Base-by-base conservation (phyloP, 768 basidiomycete genomes). In the Termitomyces sp. region DNA sequence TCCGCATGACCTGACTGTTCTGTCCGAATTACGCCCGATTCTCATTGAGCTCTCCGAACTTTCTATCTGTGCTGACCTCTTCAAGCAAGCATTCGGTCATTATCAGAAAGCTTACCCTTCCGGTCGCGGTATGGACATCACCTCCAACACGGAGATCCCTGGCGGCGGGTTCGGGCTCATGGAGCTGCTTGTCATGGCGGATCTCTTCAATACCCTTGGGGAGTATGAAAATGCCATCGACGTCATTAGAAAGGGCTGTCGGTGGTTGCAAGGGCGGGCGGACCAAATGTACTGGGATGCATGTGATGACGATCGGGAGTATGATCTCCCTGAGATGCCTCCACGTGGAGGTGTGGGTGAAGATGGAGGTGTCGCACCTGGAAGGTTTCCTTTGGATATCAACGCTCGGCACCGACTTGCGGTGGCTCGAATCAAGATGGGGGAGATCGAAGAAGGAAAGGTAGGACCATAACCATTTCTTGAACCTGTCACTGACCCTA, bases 211-310 rank as follows among this genome's bases (percentile, higher is more conserved):
- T 61, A 79, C 82, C 0, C 73, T 87, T 27, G 84, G 81, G 1
- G 82, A 90, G 58, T 78, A 88, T 64, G 84, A 85, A 36, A 75
- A 79, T 42, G 90, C 89, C 0, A 74, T 93, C 16, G 76, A 81
- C 13, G 80, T 83, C 1, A 85, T 96, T 51, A 79, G 88, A 47
- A 77, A 75, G 52, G 95, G 94, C 1, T 87, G 83, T 51, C 74
- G 96, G 55, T 98, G 96, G 96, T 70, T 98, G n/a, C 92, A 98
- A 68, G 92, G 92, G 0, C 75, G 96, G 32, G 74, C 72, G 32
- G 74, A 81, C 46, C 87, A 89, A 66, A 78, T 75, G 54, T 85
- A 87, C 57, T 98, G 94, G 94, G 90, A 94, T 61, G 68, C 79
- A 22, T 82, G 85, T 54, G 81, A 81, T 31, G 95, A 99, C 67